A percentile compares a stretch with the other conserved stretches of the same genome.
Conservation (phyloP, 495 filamentous ascomycete genomes). For the Penicillium chermesinum region DNA sequence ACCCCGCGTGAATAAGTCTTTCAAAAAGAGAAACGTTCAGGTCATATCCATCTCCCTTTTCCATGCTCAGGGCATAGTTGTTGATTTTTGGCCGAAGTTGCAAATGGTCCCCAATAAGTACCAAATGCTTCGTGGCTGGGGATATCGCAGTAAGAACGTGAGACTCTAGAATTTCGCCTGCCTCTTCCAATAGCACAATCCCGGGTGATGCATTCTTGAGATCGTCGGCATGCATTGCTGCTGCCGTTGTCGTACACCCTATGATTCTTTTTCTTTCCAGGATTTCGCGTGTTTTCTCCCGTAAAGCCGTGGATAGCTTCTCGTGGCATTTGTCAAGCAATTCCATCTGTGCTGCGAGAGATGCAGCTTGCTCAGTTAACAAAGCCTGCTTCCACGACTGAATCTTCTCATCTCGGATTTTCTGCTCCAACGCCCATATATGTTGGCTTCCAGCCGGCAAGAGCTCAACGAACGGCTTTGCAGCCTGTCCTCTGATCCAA, state of each 20-base stretch:
- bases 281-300: conserved; percentile 40
- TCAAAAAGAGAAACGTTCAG: conserved; percentile 72
- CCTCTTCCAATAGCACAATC: conserved; percentile 66
- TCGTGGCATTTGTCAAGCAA: conserved; percentile 42
- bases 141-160: conserved; percentile 64
- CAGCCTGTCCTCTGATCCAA: conserved; percentile 49
- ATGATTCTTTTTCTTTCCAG: conserved; percentile 58
- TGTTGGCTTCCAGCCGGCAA: conserved; percentile 17
- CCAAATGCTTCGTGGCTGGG: conserved; percentile 64
- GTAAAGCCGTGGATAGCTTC: conserved; percentile 34
- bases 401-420: conserved; percentile 29
- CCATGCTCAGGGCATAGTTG: conserved; percentile 56
- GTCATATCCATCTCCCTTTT: conserved; percentile 63
- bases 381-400: conserved; percentile 48
- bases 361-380: conserved; percentile 41
- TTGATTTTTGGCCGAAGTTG: conserved; percentile 67
- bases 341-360: conserved; percentile 29
- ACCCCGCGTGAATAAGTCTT: conserved; percentile 52
- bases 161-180: conserved; percentile 69
- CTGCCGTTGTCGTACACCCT: conserved; percentile 69
- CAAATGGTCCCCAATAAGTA: conserved; percentile 72
- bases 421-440: conserved; percentile 51
- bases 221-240: conserved; percentile 55
- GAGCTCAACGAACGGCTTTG: conserved; percentile 36
- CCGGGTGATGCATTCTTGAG: conserved; percentile 37